A percentile compares a stretch with the other conserved stretches of the same genome.
These are phyloP conservation scores for Saturnispora kantuleensis DNA, from an alignment of 805 yeast species.

Conservation along the genomic window DNA sequence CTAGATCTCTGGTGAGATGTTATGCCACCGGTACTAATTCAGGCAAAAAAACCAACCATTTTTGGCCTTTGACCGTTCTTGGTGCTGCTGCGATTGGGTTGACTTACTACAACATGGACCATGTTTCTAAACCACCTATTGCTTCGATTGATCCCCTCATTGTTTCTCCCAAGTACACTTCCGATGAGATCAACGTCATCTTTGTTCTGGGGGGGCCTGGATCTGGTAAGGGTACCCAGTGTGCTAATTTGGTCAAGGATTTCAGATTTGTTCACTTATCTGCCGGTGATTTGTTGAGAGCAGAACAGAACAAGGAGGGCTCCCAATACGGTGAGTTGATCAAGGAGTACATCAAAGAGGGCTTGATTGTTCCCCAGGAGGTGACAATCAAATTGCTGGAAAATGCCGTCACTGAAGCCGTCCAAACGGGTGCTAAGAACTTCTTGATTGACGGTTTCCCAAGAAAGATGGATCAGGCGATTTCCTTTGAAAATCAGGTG, in stretches of 20 bases:
- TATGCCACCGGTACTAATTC: conserved; percentile 3
- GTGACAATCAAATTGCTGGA: conserved; percentile 77
- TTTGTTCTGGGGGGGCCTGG: conserved; percentile 98
- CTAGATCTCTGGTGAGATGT: background rate
- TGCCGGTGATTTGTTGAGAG: conserved; percentile 94
- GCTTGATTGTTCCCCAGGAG: conserved; percentile 87
- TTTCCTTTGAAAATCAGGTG: conserved; percentile 74
- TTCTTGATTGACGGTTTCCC: conserved; percentile 96
- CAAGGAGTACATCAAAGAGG: conserved; percentile 75
- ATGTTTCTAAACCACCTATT: conserved; percentile 24
- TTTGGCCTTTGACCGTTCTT: conserved; percentile 20
- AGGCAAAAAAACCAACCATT: conserved; percentile 11
- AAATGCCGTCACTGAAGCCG: conserved; percentile 59
- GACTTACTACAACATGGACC: conserved; percentile 25
- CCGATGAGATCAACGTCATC: conserved; percentile 49
- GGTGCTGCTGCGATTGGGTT: conserved; percentile 26
- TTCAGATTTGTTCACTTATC: conserved; percentile 78
- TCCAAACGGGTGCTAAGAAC: conserved; percentile 40
- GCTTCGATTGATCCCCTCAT: conserved; percentile 26
- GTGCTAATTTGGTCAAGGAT: conserved; percentile 73
- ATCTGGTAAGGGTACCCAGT: conserved; percentile 96
- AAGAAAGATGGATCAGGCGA: conserved; percentile 95
- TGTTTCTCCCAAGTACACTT: conserved; percentile 13
- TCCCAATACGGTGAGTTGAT: conserved; percentile 81
- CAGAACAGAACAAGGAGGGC: conserved; percentile 77